Evolutionary conservation across 176 grass and related monocot species (phyloP).

Genomic region (Oryza australiensis): DNA sequence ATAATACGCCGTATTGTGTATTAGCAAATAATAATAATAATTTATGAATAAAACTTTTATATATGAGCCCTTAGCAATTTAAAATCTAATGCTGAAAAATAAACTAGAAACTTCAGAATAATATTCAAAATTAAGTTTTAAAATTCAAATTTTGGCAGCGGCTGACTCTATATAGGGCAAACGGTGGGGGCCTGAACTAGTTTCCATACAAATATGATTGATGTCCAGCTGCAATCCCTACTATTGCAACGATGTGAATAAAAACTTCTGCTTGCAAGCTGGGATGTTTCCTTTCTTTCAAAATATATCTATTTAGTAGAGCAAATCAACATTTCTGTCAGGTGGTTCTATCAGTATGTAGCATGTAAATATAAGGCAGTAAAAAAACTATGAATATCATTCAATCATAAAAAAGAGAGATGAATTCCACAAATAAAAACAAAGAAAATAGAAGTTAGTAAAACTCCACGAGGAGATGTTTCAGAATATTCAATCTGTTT

Average conservation of each 20-base stretch:
- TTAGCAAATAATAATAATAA: too few species aligned
- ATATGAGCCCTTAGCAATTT: too few species aligned
- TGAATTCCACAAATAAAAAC: not conserved
- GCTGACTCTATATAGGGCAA: too few species aligned
- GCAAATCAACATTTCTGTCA: conserved; percentile 1
- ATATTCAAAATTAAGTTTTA: too few species aligned
- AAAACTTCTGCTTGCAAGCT: not conserved
- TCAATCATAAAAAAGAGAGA: not conserved
- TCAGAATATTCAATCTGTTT: not conserved
- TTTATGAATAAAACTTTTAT: too few species aligned
- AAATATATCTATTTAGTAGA: not conserved
- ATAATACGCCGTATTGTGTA: too few species aligned
- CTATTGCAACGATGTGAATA: conserved; percentile 10
- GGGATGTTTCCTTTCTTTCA: not conserved
- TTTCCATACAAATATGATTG: conserved; percentile 28
- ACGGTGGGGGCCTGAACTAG: not conserved
- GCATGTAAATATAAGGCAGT: not conserved
- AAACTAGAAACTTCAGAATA: too few species aligned
- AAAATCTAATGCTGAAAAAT: too few species aligned
- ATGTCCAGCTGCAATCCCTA: not conserved
- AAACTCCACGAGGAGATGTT: not conserved
- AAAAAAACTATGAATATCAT: not conserved
- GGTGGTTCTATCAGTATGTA: not conserved
- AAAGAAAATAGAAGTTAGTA: not conserved
- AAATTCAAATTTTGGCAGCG: too few species aligned